Base-by-base conservation (phyloP, 306 rosid genomes). In the Pueraria montana region DNA sequence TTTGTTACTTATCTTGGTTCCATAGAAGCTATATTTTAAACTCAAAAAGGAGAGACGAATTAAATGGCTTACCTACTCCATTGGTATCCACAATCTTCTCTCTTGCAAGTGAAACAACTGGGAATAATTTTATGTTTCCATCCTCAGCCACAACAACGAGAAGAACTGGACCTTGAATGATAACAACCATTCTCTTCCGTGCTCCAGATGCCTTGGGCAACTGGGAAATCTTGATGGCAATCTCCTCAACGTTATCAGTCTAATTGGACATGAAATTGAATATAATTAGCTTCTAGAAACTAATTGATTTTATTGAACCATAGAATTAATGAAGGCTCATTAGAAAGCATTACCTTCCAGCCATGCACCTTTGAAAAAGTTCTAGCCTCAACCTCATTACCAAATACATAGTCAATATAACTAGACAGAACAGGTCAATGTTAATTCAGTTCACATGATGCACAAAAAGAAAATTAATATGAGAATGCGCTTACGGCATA, bases 321-420 rank as follows among this genome's bases (percentile, higher is more conserved):
- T 65, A 21, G 26, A 50, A 50, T 49, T 30, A 30, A 3, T 3
- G 34, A 30, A 30, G 34, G 34, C 34, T 30, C 4, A 3, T 49
- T 14, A 49, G 6, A n/a, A 90, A 46, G 4, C 16, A 13, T 13
- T 13, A 46, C 52, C 52, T 46, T 14, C 52, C 52, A 46, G 32
- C 89, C 92, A 84, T 76, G 97, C 58, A 85, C 94, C 82, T 84
- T 86, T 3, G 94, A 74, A 81, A 90, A 92, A 62, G 93, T 90
- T 86, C 90, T 90, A 59, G 97, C 93, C 80, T 92, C 97, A 14
- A 91, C 88, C 80, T 90, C 94, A 74, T 90, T 90, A 43, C 94
- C 97, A 72, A 89, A 92, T 71, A 92, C 89, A 40, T 68, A 90
- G 90, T 92, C 97, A 87, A 89, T 50, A 72, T 88, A 90, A 77